Evolutionary conservation across 2,329 filamentous ascomycete species (phyloP).

Genomic region (Colletotrichum lindemuthianum): DNA sequence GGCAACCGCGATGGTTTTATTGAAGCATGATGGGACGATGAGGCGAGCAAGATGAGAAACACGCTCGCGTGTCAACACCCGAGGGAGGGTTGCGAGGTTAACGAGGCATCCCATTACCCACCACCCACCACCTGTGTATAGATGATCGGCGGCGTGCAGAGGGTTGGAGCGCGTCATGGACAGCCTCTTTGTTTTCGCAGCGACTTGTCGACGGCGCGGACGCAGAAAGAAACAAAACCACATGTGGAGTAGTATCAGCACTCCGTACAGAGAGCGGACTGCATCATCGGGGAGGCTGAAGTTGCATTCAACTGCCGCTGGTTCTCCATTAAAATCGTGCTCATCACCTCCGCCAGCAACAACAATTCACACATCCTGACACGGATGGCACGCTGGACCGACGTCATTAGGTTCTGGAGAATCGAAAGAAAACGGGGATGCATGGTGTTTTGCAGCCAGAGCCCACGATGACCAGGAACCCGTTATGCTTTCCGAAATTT

Average conservation of each 20-base stretch:
- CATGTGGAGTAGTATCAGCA: too few relatives aligned
- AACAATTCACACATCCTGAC: slow-evolving; percentile 15
- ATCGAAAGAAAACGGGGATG: not conserved
- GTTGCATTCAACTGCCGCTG: too few relatives aligned
- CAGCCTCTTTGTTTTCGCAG: slow-evolving; percentile 9
- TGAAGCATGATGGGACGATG: not conserved
- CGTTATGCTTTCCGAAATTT: not conserved
- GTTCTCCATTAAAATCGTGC: too few relatives aligned
- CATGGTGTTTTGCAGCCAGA: not conserved
- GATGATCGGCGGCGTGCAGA: not conserved
- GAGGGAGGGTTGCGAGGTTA: not conserved
- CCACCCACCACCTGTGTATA: not conserved
- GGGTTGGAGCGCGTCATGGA: not conserved
- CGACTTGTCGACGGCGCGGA: too few relatives aligned
- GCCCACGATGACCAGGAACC: not conserved
- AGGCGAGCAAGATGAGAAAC: slow-evolving; percentile 10
- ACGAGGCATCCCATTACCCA: not conserved
- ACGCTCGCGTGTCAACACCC: slow-evolving; percentile 16
- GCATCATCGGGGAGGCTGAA: too few relatives aligned
- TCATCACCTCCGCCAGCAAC: not conserved
- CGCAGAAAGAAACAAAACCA: too few relatives aligned
- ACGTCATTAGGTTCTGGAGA: slow-evolving; percentile 7
- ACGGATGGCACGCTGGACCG: slow-evolving; percentile 2
- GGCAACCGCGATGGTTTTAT: not conserved
- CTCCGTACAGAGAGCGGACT: too few relatives aligned